Conservation (phyloP, 805 yeast genomes). For the Cyberlindnera misumaiensis region DNA sequence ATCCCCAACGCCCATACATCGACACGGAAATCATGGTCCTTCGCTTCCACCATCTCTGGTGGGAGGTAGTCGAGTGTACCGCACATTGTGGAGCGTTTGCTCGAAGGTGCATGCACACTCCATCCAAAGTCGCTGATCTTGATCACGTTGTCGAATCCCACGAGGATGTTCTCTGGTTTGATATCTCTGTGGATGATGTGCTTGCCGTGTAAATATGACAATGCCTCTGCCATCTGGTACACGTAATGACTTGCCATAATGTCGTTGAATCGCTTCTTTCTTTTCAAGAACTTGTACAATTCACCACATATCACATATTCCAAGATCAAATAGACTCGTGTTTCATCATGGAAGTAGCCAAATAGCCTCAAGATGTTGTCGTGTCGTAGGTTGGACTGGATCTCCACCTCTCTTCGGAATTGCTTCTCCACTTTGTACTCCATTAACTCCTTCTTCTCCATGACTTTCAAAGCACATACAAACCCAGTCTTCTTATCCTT, state of each 20-base stretch:
- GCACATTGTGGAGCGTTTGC: slow-evolving; percentile 74
- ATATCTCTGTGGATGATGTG: slow-evolving; percentile 87
- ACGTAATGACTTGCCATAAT: slow-evolving; percentile 71
- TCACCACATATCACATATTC: slow-evolving; percentile 88
- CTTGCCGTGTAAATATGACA: slow-evolving; percentile 69
- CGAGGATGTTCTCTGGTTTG: slow-evolving; percentile 86
- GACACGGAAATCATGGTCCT: slow-evolving; percentile 68
- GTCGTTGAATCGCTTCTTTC: slow-evolving; percentile 65
- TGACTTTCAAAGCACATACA: slow-evolving; percentile 84
- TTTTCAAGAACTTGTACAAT: slow-evolving; percentile 63
- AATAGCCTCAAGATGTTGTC: slow-evolving; percentile 73
- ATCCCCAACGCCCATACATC: slow-evolving; percentile 95
- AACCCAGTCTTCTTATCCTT: slow-evolving; percentile 68
- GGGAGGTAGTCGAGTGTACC: slow-evolving; percentile 94
- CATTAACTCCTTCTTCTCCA: slow-evolving; percentile 76
- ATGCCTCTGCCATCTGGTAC: slow-evolving; percentile 76
- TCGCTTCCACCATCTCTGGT: slow-evolving; percentile 89
- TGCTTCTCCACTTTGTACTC: slow-evolving; percentile 76
- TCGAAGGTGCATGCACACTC: slow-evolving; percentile 65
- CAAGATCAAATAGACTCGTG: slow-evolving; percentile 73
- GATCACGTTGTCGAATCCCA: slow-evolving; percentile 68
- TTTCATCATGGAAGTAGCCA: slow-evolving; percentile 79
- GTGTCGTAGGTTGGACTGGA: slow-evolving; percentile 75
- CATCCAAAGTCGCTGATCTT: slow-evolving; percentile 95
- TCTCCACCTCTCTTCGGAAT: slow-evolving; percentile 85